These are phyloP conservation scores for Tylopilus felleus DNA, from an alignment of 768 basidiomycete genomes.

Conservation along the genomic window DNA sequence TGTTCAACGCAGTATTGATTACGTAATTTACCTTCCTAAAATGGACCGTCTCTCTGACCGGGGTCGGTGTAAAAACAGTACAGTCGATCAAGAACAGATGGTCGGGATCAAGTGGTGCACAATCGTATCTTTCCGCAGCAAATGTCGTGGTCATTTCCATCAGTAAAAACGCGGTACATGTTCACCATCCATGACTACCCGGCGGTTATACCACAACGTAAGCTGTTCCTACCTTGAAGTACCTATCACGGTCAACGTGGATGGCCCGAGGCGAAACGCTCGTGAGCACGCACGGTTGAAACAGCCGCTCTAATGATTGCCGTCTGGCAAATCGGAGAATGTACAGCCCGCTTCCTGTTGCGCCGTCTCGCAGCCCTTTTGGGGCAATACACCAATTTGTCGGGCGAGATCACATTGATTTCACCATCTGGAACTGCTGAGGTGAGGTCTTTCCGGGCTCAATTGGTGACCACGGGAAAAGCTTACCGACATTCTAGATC, in stretches of 20 bases:
- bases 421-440: background rate
- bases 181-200: background rate
- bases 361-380: background rate
- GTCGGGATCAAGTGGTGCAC: background rate
- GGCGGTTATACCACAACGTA: background rate
- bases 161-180: background rate
- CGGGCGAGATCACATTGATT: background rate
- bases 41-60: background rate
- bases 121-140: background rate
- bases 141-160: background rate
- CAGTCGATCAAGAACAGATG: background rate
- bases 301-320: background rate
- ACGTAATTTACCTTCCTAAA: slow-evolving; percentile 14
- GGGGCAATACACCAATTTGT: slow-evolving; percentile 6
- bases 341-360: slow-evolving; percentile 9
- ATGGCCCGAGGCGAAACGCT: slow-evolving; percentile 2
- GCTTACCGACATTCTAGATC: background rate
- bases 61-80: background rate
- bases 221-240: background rate
- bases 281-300: background rate
- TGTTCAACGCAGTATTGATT: slow-evolving; percentile 24
- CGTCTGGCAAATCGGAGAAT: background rate
- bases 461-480: background rate
- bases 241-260: slow-evolving; percentile 32
- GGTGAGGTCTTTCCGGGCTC: background rate